phyloP scores from a whole-genome alignment of 2,329 filamentous ascomycete genomes.

The Penicillium sp. region DNA sequence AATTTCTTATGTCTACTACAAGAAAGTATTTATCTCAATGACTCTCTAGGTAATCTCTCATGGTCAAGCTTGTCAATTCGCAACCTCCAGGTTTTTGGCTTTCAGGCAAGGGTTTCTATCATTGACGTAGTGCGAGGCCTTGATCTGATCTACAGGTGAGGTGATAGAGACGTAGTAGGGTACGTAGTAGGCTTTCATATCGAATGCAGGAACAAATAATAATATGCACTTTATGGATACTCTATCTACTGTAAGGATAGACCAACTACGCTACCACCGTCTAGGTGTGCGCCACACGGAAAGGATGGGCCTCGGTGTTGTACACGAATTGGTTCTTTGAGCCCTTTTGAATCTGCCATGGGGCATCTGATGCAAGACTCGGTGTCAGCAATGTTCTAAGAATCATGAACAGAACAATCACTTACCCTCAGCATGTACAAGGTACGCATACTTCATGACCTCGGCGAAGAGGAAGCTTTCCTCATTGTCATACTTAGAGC shows the following conservation, averaged over 20 bases:
- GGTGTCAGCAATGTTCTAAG: slow-evolving; percentile 11
- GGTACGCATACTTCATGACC: slow-evolving; percentile 77
- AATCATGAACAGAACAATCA: neutral
- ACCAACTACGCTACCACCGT: neutral
- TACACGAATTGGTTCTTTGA: slow-evolving; percentile 55
- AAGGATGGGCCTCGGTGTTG: slow-evolving; percentile 63
- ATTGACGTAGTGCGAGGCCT: neutral
- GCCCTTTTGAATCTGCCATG: slow-evolving; percentile 53
- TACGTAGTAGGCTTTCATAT: too few species aligned
- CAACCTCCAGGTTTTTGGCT: neutral
- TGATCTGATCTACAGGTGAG: too few species aligned
- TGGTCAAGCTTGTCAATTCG: too few species aligned
- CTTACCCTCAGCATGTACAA: slow-evolving; percentile 57
- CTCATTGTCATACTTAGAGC: slow-evolving; percentile 64
- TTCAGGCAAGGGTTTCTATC: neutral
- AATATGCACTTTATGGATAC: neutral
- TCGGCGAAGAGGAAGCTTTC: slow-evolving; percentile 88
- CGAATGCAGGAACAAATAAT: neutral
- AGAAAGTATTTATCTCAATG: neutral
- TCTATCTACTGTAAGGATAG: neutral
- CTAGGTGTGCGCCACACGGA: slow-evolving; percentile 19
- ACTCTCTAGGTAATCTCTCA: too few species aligned
- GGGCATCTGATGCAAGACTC: slow-evolving; percentile 46
- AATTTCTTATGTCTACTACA: too few species aligned
- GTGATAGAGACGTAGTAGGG: too few species aligned